Base-by-base conservation (phyloP, 2,329 filamentous ascomycete species). In the Penicillium frequentans region DNA sequence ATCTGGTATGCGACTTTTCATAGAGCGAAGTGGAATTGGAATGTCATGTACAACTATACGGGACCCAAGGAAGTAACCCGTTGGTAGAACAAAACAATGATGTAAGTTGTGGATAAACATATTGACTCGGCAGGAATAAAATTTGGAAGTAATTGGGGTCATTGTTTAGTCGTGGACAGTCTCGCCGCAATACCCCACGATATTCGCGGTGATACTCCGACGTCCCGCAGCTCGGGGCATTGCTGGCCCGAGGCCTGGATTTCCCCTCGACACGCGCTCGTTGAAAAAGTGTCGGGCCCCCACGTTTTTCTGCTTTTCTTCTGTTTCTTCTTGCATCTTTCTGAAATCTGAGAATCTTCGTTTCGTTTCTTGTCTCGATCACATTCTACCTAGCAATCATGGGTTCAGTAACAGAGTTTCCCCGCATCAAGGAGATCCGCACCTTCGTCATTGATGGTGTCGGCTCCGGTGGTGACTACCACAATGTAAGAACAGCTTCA, bases 401-500 rank as follows among this genome's bases (percentile, higher is more conserved):
- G 73, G 63, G 65, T 56, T 69, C 68, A 45, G 61, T 55, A 54
- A 55, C 58, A 9, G 59, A 68, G 35, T 79, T 80, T 56, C 77
- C 77, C 58, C 71, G 68, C 57, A 79, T 80, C 58, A 79, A 78
- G 61, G 69, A 73, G 55, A 70, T 80, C 50, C 76, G 76, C 52
- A 78, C 78, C 21, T 80, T 77, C 65, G 62, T 80, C 52, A 76
- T 79, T 45, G 73, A 78, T 52, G 78, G 77, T 35, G 77, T 79
- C 5, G 78, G 78, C 44, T 79, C 77, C 23, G 78, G 78, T 43
- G 78, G 78, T 54, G 78, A 80, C 55, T 97, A 97, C 74, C 93
- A 97, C 82, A 96, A 97, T 82, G 93, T 96, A 68, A 48, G 52
- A 53, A 29, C 42, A 21, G 3, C 19, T 8, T 10, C 13, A 7